Conservation (phyloP, 179 eudicot genomes). For the Beta lomatogona region DNA sequence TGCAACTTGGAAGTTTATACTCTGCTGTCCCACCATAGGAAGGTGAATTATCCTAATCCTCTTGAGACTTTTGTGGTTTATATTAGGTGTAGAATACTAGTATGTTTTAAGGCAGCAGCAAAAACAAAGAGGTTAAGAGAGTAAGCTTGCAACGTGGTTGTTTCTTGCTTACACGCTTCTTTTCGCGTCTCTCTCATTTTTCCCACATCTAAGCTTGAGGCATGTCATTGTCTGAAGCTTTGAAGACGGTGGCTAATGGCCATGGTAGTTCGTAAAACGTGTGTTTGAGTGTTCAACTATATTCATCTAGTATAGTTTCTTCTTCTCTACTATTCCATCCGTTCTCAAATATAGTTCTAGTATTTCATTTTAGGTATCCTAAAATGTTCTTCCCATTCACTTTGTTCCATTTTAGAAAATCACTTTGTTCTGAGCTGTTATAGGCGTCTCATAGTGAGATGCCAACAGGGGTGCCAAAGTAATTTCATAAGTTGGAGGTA, state of each 20-base stretch:
- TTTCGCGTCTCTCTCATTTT: slow-evolving; percentile 22
- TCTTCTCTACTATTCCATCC: no score
- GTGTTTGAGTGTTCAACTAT: neutral
- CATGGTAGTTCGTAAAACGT: neutral
- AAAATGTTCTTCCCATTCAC: no score
- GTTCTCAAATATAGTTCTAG: no score
- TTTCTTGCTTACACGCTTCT: slow-evolving; percentile 40
- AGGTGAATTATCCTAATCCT: slow-evolving; percentile 22
- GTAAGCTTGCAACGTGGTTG: slow-evolving; percentile 30
- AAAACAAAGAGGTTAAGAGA: slow-evolving; percentile 5
- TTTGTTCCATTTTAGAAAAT: no score
- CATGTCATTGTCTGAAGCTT: neutral
- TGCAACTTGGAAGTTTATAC: slow-evolving; percentile 7
- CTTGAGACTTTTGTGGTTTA: slow-evolving; percentile 30
- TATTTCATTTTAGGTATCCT: no score
- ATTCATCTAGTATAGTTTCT: no score
- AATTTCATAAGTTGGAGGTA: no score
- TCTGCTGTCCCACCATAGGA: neutral
- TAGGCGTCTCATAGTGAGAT: no score
- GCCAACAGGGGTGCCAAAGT: no score
- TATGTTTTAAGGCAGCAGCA: neutral
- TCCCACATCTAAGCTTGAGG: slow-evolving; percentile 24
- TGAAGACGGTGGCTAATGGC: neutral
- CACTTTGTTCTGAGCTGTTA: no score
- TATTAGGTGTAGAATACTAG: slow-evolving; percentile 13